Percentiles rank a stretch among this genome's conserved stretches.
Conservation (phyloP, 768 basidiomycete genomes). For the Sarcodon sp. region DNA sequence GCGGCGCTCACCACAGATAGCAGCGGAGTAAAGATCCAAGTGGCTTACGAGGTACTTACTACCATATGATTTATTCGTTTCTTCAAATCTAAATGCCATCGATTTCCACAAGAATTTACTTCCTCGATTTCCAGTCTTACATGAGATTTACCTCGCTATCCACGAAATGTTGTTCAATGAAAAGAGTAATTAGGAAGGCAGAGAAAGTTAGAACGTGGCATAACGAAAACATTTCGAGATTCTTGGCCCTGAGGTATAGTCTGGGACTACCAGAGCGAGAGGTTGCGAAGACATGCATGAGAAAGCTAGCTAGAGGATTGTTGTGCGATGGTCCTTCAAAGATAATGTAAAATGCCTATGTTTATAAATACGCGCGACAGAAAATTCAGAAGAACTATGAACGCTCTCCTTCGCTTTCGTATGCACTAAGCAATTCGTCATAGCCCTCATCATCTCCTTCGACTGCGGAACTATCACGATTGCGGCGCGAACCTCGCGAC, state of each 20-base stretch:
- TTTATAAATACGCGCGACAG: too few species aligned
- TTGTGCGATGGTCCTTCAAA: too few species aligned
- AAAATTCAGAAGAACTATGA: too few species aligned
- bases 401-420: slow-evolving; percentile 55
- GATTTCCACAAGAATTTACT: slow-evolving; percentile 39
- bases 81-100: too few species aligned
- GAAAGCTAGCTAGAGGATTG: too few species aligned
- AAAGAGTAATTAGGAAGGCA: background rate
- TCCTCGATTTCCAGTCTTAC: slow-evolving; percentile 49
- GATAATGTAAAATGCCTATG: too few species aligned
- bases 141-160: slow-evolving; percentile 47
- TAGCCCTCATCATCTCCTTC: slow-evolving; percentile 72
- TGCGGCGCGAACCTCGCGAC: slow-evolving; percentile 17
- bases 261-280: too few species aligned
- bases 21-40: slow-evolving; percentile 20
- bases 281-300: too few species aligned
- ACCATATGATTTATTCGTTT: too few species aligned
- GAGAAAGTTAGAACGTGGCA: background rate
- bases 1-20: slow-evolving; percentile 24
- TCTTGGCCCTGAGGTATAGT: too few species aligned
- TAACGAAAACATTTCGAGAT: too few species aligned
- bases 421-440: slow-evolving; percentile 67
- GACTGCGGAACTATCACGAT: slow-evolving; percentile 53
- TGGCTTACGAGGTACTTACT: slow-evolving; percentile 44
- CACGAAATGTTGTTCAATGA: slow-evolving; percentile 27